Evolutionary conservation across 23 red algal species (phyloP), one percentile per base, ranked within the genome.

Genomic region (Gracilaria gracilis): DNA sequence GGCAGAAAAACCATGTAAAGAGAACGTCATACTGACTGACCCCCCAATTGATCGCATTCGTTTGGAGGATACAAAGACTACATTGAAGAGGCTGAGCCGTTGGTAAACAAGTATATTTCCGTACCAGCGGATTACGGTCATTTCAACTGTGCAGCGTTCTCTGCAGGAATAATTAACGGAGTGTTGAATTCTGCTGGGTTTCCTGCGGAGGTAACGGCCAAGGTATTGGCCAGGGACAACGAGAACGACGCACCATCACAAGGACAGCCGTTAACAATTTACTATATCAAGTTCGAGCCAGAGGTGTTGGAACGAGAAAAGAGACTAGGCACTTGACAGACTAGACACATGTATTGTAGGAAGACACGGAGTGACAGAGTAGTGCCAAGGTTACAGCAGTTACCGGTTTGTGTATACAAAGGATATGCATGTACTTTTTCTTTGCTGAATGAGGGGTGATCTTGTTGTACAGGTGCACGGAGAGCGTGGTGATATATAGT

Each of bases 81-180:
- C 79, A 94, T 98, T 75, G 96, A 98, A 75, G 96, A 98, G 62
- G 92, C 85, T 14, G 91, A 94, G 28, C 96, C 96, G 21, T 64
- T 98, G 23, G 92, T 98, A 16, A 98, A 98, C 93, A 91, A 78
- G 80, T 98, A 91, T 57, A 91, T 98, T 9, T 93, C 87, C 4
- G 96, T 98, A 15, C 96, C 96, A 15, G 79, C 89, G 29, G 96
- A 98, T 61, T 98, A 93, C 73, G 96, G 96, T 36, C 77, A 90
- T 38, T 88, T 98, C 39, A 98, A 98, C 67, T 98, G 96, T 58
- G 96, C 96, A 69, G 91, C 96, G 3, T 98, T 98, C 57, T 83
- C 88, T 9, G 96, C 84, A 32, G 96, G 96, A 0, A 94, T 98
- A 61, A 92, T 98, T 27, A 83, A 90, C 40, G 96, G 96, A 14